These are phyloP conservation scores for Bertia moriformis DNA, from an alignment of 2,329 filamentous ascomycete genomes.

Conservation along the genomic window DNA sequence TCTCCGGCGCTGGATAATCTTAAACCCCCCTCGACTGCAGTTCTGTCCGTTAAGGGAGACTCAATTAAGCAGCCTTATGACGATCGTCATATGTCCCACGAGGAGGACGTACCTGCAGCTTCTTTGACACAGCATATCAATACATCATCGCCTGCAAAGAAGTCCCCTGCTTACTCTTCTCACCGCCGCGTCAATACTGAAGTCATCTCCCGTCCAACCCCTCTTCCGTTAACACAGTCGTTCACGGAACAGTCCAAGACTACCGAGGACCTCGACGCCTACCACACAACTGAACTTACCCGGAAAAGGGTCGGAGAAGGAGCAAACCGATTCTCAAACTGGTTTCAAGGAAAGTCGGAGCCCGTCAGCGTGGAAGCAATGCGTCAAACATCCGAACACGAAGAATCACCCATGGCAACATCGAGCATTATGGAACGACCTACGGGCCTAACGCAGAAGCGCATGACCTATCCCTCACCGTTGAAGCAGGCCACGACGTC, in stretches of 20 bases:
- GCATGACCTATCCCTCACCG: too few relatives aligned
- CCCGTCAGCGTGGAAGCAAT: slow-evolving; percentile 4
- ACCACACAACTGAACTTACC: slow-evolving; percentile 1
- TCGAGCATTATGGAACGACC: neutral
- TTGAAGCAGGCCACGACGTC: neutral
- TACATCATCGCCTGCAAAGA: neutral
- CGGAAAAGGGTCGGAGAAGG: slow-evolving; percentile 2
- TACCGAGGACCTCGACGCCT: slow-evolving; percentile 1
- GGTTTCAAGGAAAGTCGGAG: slow-evolving; percentile 6
- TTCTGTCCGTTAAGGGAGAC: neutral
- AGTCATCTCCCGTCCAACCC: neutral
- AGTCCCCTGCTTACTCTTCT: neutral
- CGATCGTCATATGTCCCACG: neutral
- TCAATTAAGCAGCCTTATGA: neutral
- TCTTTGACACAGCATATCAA: neutral
- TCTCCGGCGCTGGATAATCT: neutral
- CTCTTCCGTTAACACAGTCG: neutral
- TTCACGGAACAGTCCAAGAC: neutral
- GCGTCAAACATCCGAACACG: neutral
- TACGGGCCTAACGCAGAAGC: too few relatives aligned
- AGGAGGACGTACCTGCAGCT: neutral
- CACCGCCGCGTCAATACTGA: slow-evolving; percentile 4
- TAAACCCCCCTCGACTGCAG: neutral
- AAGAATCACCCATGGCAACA: neutral
- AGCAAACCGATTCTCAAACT: slow-evolving; percentile 4